A percentile compares a stretch with the other conserved stretches of the same genome.
phyloP scores from a whole-genome alignment of 768 basidiomycete species.

The Panellus pusillus region DNA sequence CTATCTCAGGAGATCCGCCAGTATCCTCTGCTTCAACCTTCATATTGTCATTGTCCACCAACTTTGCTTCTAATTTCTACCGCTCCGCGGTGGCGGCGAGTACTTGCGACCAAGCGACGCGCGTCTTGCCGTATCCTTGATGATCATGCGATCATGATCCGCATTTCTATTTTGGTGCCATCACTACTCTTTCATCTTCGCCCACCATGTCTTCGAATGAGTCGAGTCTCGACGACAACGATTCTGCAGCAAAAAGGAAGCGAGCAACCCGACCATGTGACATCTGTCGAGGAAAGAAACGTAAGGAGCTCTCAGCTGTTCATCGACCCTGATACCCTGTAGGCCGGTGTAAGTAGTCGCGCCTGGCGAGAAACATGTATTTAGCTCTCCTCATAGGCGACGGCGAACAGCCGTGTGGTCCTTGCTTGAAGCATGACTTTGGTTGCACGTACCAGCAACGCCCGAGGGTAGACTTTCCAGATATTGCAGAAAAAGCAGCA shows the following conservation, averaged over 20 bases:
- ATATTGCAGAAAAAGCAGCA: background rate
- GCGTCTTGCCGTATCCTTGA: too few species aligned
- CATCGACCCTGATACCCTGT: background rate
- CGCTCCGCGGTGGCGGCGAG: too few species aligned
- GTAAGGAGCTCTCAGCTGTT: slow-evolving; percentile 24
- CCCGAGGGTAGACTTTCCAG: slow-evolving; percentile 35
- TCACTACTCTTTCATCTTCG: too few species aligned
- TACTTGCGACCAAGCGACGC: too few species aligned
- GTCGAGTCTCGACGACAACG: slow-evolving; percentile 33
- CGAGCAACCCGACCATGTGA: slow-evolving; percentile 62
- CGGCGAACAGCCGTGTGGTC: slow-evolving; percentile 48
- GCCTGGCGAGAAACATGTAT: background rate
- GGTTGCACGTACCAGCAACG: slow-evolving; percentile 39
- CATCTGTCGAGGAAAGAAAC: slow-evolving; percentile 63
- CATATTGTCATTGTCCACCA: too few species aligned
- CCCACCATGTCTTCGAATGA: slow-evolving; percentile 42
- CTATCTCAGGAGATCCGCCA: too few species aligned
- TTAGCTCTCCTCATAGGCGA: slow-evolving; percentile 33
- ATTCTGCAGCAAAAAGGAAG: slow-evolving; percentile 41
- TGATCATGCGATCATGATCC: too few species aligned
- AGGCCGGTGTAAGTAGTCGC: slow-evolving; percentile 8
- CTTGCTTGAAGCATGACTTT: slow-evolving; percentile 43
- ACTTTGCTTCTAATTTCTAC: too few species aligned
- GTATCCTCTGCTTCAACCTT: too few species aligned
- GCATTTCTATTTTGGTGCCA: too few species aligned